Percentiles rank a stretch among this genome's conserved stretches.
Conservation (phyloP, 352 stramenopile genomes). For the Pythium sp. region DNA sequence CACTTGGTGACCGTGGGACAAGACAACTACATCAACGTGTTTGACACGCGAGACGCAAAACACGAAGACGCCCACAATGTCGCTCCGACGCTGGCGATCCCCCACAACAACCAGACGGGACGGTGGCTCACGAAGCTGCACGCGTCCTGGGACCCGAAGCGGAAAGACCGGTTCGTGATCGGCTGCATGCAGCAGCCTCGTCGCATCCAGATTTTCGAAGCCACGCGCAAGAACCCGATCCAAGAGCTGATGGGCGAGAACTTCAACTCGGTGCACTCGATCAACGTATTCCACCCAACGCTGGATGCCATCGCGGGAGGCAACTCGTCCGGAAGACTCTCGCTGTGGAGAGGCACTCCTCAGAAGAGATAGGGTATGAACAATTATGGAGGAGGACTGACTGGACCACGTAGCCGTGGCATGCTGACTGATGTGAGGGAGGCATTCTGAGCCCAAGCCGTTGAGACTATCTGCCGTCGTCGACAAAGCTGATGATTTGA, state of each 20-base stretch:
- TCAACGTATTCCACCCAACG: constrained; percentile 84
- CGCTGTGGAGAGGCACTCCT: constrained; percentile 46
- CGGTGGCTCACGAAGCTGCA: constrained; percentile 89
- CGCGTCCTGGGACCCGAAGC: constrained; percentile 76
- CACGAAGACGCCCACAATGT: constrained; percentile 27
- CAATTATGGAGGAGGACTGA: constrained; percentile 8
- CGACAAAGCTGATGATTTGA: background rate
- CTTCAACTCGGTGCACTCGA: constrained; percentile 82
- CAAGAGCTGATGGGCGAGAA: constrained; percentile 65
- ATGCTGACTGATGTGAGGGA: background rate
- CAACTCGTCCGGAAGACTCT: constrained; percentile 73
- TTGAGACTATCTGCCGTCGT: background rate
- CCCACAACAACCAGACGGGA: constrained; percentile 85
- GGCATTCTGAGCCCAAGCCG: background rate
- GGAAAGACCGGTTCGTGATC: constrained; percentile 71
- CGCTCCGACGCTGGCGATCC: constrained; percentile 40
- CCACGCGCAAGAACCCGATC: constrained; percentile 60
- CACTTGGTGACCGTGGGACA: constrained; percentile 81
- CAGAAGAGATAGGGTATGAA: constrained; percentile 16
- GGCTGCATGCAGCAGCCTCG: constrained; percentile 81
- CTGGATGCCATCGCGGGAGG: constrained; percentile 65
- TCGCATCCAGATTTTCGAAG: constrained; percentile 79
- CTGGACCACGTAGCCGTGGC: background rate
- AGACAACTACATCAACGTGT: constrained; percentile 80
- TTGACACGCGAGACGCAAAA: constrained; percentile 42